Conservation (phyloP, 257 asterid genomes). For the Primulina huaijiensis region DNA sequence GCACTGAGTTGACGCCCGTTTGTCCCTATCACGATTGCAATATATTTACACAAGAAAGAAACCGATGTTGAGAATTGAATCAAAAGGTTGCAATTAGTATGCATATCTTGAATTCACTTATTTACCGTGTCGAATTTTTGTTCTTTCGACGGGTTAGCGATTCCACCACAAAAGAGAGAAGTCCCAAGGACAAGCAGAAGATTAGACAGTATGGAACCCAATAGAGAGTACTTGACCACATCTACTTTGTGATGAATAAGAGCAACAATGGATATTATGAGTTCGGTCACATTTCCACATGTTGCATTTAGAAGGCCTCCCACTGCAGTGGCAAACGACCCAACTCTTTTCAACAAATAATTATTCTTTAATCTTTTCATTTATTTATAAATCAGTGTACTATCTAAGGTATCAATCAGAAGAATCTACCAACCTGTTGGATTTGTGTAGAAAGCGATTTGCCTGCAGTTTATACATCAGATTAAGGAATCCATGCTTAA, state of each 20-base stretch:
- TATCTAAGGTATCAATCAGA: no score
- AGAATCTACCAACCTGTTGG: constrained; percentile 65
- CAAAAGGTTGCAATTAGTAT: not conserved
- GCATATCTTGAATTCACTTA: not conserved
- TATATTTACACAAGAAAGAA: not conserved
- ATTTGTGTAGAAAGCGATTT: constrained; percentile 76
- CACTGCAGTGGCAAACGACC: constrained; percentile 35
- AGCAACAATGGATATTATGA: constrained; percentile 75
- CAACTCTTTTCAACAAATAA: not conserved
- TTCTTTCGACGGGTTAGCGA: constrained; percentile 43
- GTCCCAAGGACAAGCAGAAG: constrained; percentile 85
- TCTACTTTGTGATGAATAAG: constrained; percentile 56
- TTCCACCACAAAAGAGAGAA: constrained; percentile 78
- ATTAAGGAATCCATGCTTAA: no score
- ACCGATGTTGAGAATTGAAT: no score
- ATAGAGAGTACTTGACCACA: constrained; percentile 68
- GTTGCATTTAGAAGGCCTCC: constrained; percentile 92
- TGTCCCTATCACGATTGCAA: constrained; percentile 50
- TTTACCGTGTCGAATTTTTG: constrained; percentile 72
- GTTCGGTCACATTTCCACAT: constrained; percentile 87
- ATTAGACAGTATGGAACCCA: constrained; percentile 85
- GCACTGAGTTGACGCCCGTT: constrained; percentile 70
- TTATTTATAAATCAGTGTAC: no score
- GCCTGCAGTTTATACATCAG: constrained; percentile 42
- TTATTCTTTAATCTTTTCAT: no score